Percentiles rank a stretch among this genome's conserved stretches.
phyloP scores from a whole-genome alignment of 371 early-diverging fungal species.

The Rhizoclosmatium hyalinum region DNA sequence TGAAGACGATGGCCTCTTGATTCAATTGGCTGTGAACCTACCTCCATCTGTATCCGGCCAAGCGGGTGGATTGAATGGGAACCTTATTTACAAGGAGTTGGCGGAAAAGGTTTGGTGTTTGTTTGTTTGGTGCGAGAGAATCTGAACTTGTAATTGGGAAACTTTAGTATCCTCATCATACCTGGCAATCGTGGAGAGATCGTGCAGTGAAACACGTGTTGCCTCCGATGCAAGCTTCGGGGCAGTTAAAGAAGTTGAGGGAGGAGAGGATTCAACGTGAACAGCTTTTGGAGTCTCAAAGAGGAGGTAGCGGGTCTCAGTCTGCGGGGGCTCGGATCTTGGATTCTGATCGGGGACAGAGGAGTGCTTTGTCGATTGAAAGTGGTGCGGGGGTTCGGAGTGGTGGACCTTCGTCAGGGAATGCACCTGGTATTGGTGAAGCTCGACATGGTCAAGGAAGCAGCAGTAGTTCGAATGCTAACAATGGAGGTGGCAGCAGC shows the following conservation, averaged over 20 bases:
- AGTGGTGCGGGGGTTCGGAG: neutral
- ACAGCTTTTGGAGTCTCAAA: neutral
- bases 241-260: slow-evolving; percentile 3
- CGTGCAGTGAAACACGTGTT: slow-evolving; percentile 21
- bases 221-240: slow-evolving; percentile 1
- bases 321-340: too few species aligned
- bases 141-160: neutral
- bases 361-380: neutral
- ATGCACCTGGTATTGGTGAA: neutral
- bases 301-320: neutral
- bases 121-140: neutral
- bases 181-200: slow-evolving; percentile 29
- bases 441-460: neutral
- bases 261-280: neutral
- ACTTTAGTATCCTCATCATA: slow-evolving; percentile 29
- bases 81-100: slow-evolving; percentile 21
- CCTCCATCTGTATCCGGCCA: neutral
- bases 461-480: too few species aligned
- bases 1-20: slow-evolving; percentile 31
- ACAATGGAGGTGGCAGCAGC: too few species aligned
- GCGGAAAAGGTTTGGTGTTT: slow-evolving; percentile 15
- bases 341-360: too few species aligned
- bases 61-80: slow-evolving; percentile 8
- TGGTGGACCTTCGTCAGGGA: neutral
- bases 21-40: slow-evolving; percentile 8